phyloP scores from a whole-genome alignment of 2,329 filamentous ascomycete species.

The Paraconiothyrium brasiliense region DNA sequence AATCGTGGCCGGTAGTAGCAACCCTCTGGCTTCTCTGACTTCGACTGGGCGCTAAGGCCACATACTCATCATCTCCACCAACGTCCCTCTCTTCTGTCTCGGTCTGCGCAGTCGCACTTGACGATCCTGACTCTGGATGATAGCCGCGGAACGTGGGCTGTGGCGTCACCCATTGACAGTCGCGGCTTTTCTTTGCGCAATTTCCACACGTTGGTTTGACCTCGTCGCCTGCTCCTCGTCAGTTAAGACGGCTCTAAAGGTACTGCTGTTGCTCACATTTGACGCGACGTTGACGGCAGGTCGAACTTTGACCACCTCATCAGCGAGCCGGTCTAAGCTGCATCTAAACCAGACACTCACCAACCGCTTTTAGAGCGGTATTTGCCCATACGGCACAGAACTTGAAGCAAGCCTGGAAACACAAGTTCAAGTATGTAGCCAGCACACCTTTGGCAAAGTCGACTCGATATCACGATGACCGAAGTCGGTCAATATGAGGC shows the following conservation, averaged over 20 bases:
- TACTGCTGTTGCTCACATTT: conserved; percentile 33
- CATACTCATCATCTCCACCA: conserved; percentile 17
- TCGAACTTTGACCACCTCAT: conserved; percentile 29
- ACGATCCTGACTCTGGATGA: conserved; percentile 29
- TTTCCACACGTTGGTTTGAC: conserved; percentile 38
- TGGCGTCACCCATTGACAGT: conserved; percentile 42
- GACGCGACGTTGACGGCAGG: conserved; percentile 43
- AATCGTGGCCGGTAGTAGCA: background rate
- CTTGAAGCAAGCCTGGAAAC: background rate
- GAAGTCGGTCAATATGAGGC: background rate
- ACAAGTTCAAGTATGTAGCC: background rate
- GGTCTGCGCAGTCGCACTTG: conserved; percentile 22
- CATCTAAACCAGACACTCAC: conserved; percentile 27
- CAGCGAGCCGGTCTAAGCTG: conserved; percentile 4
- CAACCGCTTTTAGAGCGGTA: conserved; percentile 44
- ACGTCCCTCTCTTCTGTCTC: conserved; percentile 28
- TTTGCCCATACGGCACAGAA: conserved; percentile 35
- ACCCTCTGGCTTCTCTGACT: conserved; percentile 17
- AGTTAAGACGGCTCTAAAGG: background rate
- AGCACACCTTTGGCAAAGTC: background rate
- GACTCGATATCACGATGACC: background rate
- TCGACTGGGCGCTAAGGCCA: background rate
- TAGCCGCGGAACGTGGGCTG: conserved; percentile 40
- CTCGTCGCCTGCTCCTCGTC: conserved; percentile 36
- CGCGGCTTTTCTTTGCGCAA: conserved; percentile 44